A percentile compares a stretch with the other conserved stretches of the same genome.
These are phyloP conservation scores for Hirschioporus abietinus DNA, from an alignment of 768 basidiomycete genomes.

Conservation along the genomic window DNA sequence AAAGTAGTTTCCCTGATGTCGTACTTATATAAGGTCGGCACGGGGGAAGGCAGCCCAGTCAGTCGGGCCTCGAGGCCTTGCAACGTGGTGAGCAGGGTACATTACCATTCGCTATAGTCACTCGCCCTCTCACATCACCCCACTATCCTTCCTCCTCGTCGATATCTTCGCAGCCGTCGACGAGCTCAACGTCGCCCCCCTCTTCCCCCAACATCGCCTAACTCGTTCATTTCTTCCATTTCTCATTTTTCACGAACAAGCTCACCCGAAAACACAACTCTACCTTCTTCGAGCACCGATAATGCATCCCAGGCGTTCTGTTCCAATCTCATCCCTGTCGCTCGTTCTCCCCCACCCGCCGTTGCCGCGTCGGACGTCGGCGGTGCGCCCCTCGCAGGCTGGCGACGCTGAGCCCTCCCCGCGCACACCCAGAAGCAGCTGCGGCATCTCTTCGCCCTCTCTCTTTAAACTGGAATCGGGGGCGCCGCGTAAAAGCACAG, in stretches of 20 bases:
- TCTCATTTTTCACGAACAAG: conserved; percentile 3
- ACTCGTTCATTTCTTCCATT: neutral
- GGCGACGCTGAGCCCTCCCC: conserved; percentile 8
- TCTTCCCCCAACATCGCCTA: neutral
- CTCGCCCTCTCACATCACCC: conserved; percentile 1
- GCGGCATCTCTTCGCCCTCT: conserved; percentile 48
- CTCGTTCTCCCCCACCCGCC: conserved; percentile 59
- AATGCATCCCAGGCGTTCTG: conserved; percentile 51
- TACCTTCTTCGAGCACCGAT: conserved; percentile 8
- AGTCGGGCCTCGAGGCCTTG: neutral
- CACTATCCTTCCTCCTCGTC: conserved; percentile 2
- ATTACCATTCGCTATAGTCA: neutral
- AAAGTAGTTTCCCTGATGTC: too few relatives aligned
- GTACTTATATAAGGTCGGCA: neutral
- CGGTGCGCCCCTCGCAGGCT: conserved; percentile 42
- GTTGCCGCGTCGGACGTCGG: conserved; percentile 43
- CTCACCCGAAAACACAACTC: neutral
- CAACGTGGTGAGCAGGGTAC: conserved; percentile 2
- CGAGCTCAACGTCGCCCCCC: conserved; percentile 3
- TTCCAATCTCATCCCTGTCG: conserved; percentile 48
- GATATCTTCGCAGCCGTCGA: neutral
- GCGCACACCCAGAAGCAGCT: conserved; percentile 42
- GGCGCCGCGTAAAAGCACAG: conserved; percentile 63
- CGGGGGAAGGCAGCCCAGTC: neutral
- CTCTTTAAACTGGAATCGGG: conserved; percentile 43